Evolutionary conservation across 352 stramenopile species (phyloP), one percentile per base, ranked within the genome.

Genomic region (Pythium biforme): DNA sequence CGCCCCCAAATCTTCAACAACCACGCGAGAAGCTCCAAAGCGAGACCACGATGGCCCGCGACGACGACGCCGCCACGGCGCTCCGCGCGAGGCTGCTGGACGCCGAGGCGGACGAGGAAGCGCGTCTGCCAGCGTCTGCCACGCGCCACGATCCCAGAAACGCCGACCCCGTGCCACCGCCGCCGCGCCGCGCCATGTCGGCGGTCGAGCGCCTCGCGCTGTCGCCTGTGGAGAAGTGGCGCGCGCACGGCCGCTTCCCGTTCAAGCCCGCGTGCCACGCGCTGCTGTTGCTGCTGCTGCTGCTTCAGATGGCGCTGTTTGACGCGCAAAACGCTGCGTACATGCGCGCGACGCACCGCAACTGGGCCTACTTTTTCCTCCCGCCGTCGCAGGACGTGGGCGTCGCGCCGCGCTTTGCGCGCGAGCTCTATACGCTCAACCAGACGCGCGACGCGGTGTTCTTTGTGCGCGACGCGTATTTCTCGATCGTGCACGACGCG

Each of bases 341-440:
- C 64, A 87, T 95, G 75, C 86, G 84, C 26, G 83, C 86, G 0
- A 90, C 84, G 19, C 75, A 94, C 31, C 72, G 85, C 50, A 95
- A 95, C 64, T 95, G 86, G 86, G 84, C 82, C 12, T 91, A 87
- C 47, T 93, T 94, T 68, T 95, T 95, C 55, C 70, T 95, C 12
- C 86, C 83, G 20, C 73, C 81, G 25, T 54, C 73, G 23, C 56
- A 63, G 20, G 72, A 86, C 55, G 77, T 84, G n/a, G 79, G 81
- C 25, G 62, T 82, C 50, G 70, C 83, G 69, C 72, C 79, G 8
- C 76, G 83, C 14, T 92, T 85, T 59, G 61, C 88, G 54, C 75
- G 85, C 12, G 74, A 88, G 7, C 56, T 94, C 0, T 95, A 81
- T 59, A 91, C 82, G 20, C 73, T 94, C 55, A 90, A 94, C 62